A percentile compares a stretch with the other conserved stretches of the same genome.
These are phyloP conservation scores for Acacia melanoxylon DNA, from an alignment of 306 rosid species.

Conservation along the genomic window DNA sequence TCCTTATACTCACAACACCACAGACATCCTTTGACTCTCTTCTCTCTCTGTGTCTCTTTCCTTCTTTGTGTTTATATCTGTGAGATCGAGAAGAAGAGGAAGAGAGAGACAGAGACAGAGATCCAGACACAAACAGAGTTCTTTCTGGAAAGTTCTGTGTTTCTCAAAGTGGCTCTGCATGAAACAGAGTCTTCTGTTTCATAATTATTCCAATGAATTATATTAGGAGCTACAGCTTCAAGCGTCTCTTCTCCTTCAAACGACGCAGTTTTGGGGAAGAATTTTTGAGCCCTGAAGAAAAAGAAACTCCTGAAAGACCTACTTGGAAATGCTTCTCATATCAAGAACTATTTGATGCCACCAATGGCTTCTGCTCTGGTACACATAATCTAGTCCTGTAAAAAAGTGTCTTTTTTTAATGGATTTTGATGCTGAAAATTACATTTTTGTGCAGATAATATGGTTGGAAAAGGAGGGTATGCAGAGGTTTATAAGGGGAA, in stretches of 20 bases:
- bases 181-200: conserved; percentile 47
- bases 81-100: not conserved
- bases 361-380: conserved; percentile 86
- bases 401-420: not conserved
- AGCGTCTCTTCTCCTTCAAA: conserved; percentile 75
- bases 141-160: conserved; percentile 6
- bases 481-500: conserved; percentile 88
- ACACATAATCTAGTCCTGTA: not conserved
- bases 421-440: not conserved
- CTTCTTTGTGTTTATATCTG: conserved; percentile 12
- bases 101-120: not conserved
- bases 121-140: not conserved
- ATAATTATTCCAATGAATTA: conserved; percentile 54
- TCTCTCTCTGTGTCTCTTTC: conserved; percentile 23
- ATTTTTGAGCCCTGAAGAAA: conserved; percentile 23
- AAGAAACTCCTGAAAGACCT: conserved; percentile 47
- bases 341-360: conserved; percentile 69
- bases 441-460: conserved; percentile 48
- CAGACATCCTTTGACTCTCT: conserved; percentile 36
- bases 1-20: conserved; percentile 23
- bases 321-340: conserved; percentile 91
- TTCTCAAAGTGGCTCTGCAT: conserved; percentile 33
- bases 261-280: conserved; percentile 51
- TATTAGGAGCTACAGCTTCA: conserved; percentile 65
- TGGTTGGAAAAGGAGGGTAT: conserved; percentile 92